These are phyloP conservation scores for Pseudocercospora vitis DNA, from an alignment of 2,329 filamentous ascomycete genomes.

Conservation along the genomic window DNA sequence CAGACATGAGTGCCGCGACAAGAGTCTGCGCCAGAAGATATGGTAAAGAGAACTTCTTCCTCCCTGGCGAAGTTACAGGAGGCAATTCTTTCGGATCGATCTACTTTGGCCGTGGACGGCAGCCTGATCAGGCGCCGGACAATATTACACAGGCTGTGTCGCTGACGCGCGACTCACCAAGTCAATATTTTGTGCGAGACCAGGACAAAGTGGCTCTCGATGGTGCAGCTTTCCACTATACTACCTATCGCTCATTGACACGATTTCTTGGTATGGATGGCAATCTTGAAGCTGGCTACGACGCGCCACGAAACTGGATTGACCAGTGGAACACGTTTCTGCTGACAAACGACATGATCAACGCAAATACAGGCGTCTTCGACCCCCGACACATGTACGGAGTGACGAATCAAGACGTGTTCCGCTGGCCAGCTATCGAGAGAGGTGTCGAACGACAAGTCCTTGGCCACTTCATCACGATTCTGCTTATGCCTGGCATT, in stretches of 20 bases:
- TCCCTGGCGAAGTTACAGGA: constrained; percentile 61
- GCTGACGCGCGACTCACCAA: constrained; percentile 47
- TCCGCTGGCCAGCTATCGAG: constrained; percentile 61
- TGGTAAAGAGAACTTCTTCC: constrained; percentile 62
- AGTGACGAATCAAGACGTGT: constrained; percentile 65
- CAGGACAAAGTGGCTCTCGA: constrained; percentile 55
- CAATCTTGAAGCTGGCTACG: constrained; percentile 54
- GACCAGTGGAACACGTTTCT: constrained; percentile 57
- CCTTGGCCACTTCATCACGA: constrained; percentile 58
- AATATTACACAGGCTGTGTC: constrained; percentile 50
- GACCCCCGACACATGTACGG: constrained; percentile 67
- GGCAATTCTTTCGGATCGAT: constrained; percentile 60
- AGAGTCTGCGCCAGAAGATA: constrained; percentile 57
- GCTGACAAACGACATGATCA: constrained; percentile 59
- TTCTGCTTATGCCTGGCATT: constrained; percentile 59
- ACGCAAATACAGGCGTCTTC: constrained; percentile 60
- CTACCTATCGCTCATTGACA: constrained; percentile 58
- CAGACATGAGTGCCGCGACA: constrained; percentile 55
- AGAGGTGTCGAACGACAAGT: constrained; percentile 57
- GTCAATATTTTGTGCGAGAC: constrained; percentile 54
- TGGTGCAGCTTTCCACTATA: constrained; percentile 62
- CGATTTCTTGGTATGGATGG: constrained; percentile 61
- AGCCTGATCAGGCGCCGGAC: constrained; percentile 53
- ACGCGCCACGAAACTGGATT: constrained; percentile 53
- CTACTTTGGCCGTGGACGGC: constrained; percentile 61